Evolutionary conservation across 2,329 filamentous ascomycete species (phyloP), one percentile per base, ranked within the genome.

Genomic region (Botrytis aclada): DNA sequence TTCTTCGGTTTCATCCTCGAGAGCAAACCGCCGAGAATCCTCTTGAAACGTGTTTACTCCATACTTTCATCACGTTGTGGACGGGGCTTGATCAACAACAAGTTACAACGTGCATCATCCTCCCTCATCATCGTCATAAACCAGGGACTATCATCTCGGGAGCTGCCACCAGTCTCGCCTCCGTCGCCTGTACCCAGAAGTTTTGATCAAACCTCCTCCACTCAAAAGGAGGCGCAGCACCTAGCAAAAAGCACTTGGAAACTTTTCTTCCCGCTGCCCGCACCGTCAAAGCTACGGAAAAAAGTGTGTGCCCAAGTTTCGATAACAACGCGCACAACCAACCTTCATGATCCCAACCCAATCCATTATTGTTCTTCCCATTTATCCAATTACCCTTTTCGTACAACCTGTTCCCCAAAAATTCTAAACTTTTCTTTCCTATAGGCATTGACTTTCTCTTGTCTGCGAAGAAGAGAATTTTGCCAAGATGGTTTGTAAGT

Each of bases 401-500:
- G 32, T 67, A 3, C 32, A 22, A 62, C 34, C 18, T 56, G 25
- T 20, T 2, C 34, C 45, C n/a, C 10, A 25, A 18, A n/a, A 56
- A 16, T 56, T 32, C 65, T 16, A n/a, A 41, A 32, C 4, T 20
- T 67, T 64, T 32, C 39, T 32, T 56, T 56, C 65, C 16, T 14
- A 54, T 54, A 39, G n/a, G 64, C 64, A 32, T 41, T 54, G 58
- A 18, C 2, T n/a, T 20, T 56, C 64, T 47, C 51, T 12, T 3
- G 1, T 67, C 16, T 67, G 16, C 12, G 14, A 41, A 18, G 14
- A 54, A 39, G 45, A 54, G 34, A 60, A 41, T 20, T 56, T 22
- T 72, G 73, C 72, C 71, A 77, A 74, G 72, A 77, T 77, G 75
- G 72, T 76, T 56, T 75, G 75, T 77, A 73, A 77, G 75, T 77